Evolutionary conservation across 208 protist genomes (phyloP).

Genomic region (Leishmania tropica): DNA sequence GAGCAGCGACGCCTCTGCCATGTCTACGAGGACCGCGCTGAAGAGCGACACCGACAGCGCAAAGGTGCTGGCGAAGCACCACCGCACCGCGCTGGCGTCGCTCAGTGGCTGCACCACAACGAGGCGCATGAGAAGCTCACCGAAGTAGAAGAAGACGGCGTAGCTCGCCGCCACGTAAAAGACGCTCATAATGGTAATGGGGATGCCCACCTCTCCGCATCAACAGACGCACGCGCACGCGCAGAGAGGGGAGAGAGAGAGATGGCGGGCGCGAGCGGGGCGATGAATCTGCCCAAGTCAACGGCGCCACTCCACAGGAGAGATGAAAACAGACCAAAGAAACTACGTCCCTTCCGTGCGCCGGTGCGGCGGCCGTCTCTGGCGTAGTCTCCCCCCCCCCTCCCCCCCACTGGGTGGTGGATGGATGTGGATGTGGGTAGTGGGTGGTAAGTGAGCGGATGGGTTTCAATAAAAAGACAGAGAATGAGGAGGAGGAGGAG

Average conservation of each 20-base stretch:
- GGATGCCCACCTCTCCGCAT: neutral
- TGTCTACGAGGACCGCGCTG: conserved; percentile 28
- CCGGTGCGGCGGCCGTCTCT: neutral
- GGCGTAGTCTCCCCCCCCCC: no score
- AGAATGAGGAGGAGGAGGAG: neutral
- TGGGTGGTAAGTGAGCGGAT: no score
- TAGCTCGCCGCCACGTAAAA: conserved; percentile 23
- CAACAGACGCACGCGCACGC: neutral
- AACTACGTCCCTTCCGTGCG: neutral
- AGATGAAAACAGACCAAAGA: neutral
- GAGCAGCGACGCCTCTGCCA: conserved; percentile 16
- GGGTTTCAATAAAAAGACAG: neutral
- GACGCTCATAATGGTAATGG: neutral
- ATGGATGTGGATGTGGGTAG: no score
- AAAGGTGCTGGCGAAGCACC: conserved; percentile 35
- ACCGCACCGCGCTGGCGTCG: conserved; percentile 19
- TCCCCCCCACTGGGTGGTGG: no score
- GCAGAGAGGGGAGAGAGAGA: neutral
- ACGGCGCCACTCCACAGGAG: neutral
- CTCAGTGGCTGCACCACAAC: conserved; percentile 29
- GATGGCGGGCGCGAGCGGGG: neutral
- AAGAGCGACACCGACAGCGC: conserved; percentile 31
- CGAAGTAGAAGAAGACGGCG: conserved; percentile 30
- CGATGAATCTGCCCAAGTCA: neutral
- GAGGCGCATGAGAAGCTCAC: conserved; percentile 31